These are phyloP conservation scores for Drechmeria coniospora DNA, from an alignment of 2,329 filamentous ascomycete genomes.

Conservation along the genomic window DNA sequence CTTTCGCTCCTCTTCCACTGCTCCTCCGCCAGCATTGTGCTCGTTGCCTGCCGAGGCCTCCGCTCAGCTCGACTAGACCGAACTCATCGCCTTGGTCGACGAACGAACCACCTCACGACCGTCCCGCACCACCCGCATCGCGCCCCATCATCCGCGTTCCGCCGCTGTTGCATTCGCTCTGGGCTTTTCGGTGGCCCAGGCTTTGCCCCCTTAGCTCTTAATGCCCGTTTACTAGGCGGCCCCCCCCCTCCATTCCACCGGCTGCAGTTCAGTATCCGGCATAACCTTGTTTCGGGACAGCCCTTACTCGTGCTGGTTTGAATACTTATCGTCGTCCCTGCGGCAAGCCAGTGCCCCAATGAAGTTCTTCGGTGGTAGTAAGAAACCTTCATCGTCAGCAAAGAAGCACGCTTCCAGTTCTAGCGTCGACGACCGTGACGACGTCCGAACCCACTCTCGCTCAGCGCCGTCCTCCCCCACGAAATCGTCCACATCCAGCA, in stretches of 20 bases:
- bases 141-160: slow-evolving; percentile 1
- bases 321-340: no score
- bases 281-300: slow-evolving; percentile 25
- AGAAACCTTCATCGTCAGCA: slow-evolving; percentile 19
- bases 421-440: slow-evolving; percentile 20
- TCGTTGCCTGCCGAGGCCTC: no score
- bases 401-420: slow-evolving; percentile 24
- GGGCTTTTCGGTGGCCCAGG: not conserved
- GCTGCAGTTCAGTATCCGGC: slow-evolving; percentile 17
- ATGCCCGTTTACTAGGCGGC: slow-evolving; percentile 16
- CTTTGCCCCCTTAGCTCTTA: slow-evolving; percentile 8
- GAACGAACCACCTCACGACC: no score
- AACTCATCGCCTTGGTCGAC: no score
- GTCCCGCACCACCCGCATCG: no score
- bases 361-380: slow-evolving; percentile 34
- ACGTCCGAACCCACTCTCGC: slow-evolving; percentile 19
- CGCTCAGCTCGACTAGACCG: no score
- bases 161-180: not conserved
- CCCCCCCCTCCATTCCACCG: slow-evolving; percentile 2
- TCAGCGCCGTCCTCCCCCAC: slow-evolving; percentile 22
- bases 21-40: no score
- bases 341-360: no score
- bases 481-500: slow-evolving; percentile 19
- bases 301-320: no score
- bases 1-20: no score